phyloP scores from a whole-genome alignment of 2,329 filamentous ascomycete species.

The Endoconidiophora laricicola region DNA sequence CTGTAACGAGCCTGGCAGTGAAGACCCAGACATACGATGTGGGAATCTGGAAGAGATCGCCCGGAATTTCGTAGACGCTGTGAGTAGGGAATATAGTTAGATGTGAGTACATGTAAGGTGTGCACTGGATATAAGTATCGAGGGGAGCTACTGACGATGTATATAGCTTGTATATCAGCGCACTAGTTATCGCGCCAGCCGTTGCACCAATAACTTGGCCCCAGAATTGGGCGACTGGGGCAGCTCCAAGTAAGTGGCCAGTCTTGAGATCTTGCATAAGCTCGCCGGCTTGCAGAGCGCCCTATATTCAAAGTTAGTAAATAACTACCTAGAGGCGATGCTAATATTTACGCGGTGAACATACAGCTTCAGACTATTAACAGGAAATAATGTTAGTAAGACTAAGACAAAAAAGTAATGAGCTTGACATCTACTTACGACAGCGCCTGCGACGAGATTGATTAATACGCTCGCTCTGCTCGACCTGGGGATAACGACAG shows the following conservation, averaged over 20 bases:
- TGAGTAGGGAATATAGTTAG: slow-evolving; percentile 19
- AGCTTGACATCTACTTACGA: slow-evolving; percentile 26
- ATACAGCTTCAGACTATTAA: slow-evolving; percentile 25
- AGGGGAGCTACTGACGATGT: slow-evolving; percentile 32
- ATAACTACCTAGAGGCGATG: not conserved
- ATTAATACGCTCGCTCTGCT: slow-evolving; percentile 81
- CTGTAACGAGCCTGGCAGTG: slow-evolving; percentile 82
- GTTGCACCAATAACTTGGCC: slow-evolving; percentile 85
- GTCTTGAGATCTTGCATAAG: slow-evolving; percentile 96
- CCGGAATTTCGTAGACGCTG: slow-evolving; percentile 74
- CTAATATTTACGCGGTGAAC: slow-evolving; percentile 9
- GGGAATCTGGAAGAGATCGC: slow-evolving; percentile 79
- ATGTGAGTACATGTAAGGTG: not conserved
- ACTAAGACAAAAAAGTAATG: not conserved
- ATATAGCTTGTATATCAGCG: slow-evolving; percentile 78
- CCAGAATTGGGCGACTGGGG: slow-evolving; percentile 90
- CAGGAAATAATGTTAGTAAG: not conserved
- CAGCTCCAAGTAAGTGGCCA: slow-evolving; percentile 78
- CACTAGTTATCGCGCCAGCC: slow-evolving; percentile 70
- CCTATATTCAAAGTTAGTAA: slow-evolving; percentile 19
- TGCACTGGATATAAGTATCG: not conserved
- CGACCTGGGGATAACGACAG: slow-evolving; percentile 65
- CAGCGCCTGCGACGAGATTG: slow-evolving; percentile 83
- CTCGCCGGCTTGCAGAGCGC: slow-evolving; percentile 86
- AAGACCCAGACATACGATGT: slow-evolving; percentile 97